Evolutionary conservation across 768 basidiomycete species (phyloP).

Genomic region (Coprinellus micaceus): DNA sequence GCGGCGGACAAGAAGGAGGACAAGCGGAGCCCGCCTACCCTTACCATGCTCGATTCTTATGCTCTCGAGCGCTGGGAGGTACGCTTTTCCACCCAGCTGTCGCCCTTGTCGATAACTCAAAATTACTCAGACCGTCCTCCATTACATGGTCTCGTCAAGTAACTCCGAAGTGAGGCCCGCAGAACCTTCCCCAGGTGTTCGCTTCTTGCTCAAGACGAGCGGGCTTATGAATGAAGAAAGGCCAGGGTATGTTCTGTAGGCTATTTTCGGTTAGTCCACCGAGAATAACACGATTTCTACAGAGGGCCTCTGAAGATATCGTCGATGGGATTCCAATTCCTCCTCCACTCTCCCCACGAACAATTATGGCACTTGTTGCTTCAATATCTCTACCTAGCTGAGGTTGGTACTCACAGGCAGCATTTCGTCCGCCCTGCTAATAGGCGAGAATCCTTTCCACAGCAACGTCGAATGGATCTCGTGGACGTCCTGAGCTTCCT

Average conservation of each 20-base stretch:
- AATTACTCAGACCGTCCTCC: slow-evolving; percentile 83
- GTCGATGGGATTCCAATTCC: slow-evolving; percentile 92
- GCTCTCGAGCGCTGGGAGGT: slow-evolving; percentile 93
- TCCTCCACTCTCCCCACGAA: slow-evolving; percentile 89
- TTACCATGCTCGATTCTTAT: slow-evolving; percentile 71
- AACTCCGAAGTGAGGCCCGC: slow-evolving; percentile 63
- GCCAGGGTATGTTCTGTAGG: slow-evolving; percentile 37
- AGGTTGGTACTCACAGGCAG: slow-evolving; percentile 46
- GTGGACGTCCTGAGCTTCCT: slow-evolving; percentile 92
- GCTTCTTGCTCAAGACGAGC: slow-evolving; percentile 78
- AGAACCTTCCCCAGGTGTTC: slow-evolving; percentile 78
- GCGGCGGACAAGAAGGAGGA: slow-evolving; percentile 49
- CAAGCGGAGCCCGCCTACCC: slow-evolving; percentile 48
- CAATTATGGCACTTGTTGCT: slow-evolving; percentile 94
- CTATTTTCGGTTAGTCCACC: background rate
- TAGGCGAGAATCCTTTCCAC: slow-evolving; percentile 6
- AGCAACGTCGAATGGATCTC: slow-evolving; percentile 88
- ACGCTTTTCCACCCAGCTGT: too few species aligned
- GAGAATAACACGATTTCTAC: slow-evolving; percentile 27
- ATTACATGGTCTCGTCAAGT: slow-evolving; percentile 96
- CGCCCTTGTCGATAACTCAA: too few species aligned
- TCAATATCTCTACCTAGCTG: slow-evolving; percentile 83
- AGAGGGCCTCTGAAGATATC: slow-evolving; percentile 75
- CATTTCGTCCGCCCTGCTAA: slow-evolving; percentile 1
- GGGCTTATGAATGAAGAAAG: slow-evolving; percentile 77